Percentiles rank a stretch among this genome's conserved stretches.
These are phyloP conservation scores for Vaccinium corymbosum DNA, from an alignment of 148 eudicot species.

Conservation along the genomic window DNA sequence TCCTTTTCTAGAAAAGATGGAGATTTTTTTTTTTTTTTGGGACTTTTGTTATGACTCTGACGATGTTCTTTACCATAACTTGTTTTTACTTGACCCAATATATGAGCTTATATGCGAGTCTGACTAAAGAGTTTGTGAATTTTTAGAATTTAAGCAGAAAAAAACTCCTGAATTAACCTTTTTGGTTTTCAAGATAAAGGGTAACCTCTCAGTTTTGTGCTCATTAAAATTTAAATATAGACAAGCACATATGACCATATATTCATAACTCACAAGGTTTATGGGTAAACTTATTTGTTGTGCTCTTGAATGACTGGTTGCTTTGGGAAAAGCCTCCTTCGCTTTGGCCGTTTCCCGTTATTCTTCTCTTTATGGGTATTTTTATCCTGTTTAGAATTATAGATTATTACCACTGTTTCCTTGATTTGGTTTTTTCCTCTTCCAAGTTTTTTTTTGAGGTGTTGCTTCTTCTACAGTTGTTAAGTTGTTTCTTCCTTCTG, in stretches of 20 bases:
- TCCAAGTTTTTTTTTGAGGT: background rate
- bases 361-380: slow-evolving; percentile 1
- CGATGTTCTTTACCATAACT: background rate
- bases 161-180: background rate
- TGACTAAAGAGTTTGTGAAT: background rate
- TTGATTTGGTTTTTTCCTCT: background rate
- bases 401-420: background rate
- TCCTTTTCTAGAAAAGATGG: background rate
- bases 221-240: no score
- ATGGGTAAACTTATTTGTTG: background rate
- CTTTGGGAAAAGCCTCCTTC: background rate
- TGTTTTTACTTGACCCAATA: background rate
- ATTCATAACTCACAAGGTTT: background rate
- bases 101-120: background rate
- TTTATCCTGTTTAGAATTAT: background rate
- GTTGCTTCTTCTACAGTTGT: background rate
- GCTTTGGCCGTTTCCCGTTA: background rate
- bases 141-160: background rate
- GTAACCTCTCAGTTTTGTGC: background rate
- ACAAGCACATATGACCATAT: background rate
- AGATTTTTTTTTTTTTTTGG: background rate
- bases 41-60: background rate
- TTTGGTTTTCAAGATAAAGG: background rate
- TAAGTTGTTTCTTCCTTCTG: background rate
- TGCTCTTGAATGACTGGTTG: background rate